Percentiles rank a stretch among this genome's conserved stretches.
Conservation (phyloP, 176 grass and related monocot genomes). For the Cymbopogon citratus region DNA sequence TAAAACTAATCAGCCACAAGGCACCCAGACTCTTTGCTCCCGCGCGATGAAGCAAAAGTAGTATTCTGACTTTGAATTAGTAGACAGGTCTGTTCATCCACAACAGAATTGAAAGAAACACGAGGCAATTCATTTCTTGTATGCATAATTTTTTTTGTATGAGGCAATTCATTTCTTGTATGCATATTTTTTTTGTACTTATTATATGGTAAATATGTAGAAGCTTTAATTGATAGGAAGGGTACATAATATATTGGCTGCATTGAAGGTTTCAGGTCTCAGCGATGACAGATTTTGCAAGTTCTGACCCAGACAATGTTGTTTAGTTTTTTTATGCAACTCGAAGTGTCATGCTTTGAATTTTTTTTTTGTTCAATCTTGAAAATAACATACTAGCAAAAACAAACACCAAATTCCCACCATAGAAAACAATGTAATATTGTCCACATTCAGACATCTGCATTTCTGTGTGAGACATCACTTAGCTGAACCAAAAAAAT, state of each 20-base stretch:
- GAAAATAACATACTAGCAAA: background rate
- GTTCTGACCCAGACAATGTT: background rate
- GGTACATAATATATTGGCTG: background rate
- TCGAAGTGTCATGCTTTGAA: background rate
- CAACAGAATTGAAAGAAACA: background rate
- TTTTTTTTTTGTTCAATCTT: background rate
- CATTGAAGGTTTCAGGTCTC: background rate
- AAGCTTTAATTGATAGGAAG: background rate
- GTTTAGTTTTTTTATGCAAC: background rate
- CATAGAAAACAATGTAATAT: background rate
- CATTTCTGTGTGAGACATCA: background rate
- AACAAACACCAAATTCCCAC: background rate
- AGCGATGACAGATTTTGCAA: background rate
- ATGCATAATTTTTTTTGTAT: too few relatives aligned
- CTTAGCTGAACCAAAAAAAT: background rate
- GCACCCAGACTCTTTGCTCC: background rate
- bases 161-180: background rate
- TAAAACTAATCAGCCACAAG: background rate
- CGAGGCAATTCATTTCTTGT: background rate
- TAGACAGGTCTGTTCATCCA: background rate
- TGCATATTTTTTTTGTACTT: background rate
- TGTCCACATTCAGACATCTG: background rate
- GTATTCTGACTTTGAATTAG: background rate
- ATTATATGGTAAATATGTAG: constrained; percentile 9
- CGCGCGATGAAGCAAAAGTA: background rate